These are phyloP conservation scores for Xylariales sp. DNA, from an alignment of 2,329 filamentous ascomycete species.

Conservation along the genomic window DNA sequence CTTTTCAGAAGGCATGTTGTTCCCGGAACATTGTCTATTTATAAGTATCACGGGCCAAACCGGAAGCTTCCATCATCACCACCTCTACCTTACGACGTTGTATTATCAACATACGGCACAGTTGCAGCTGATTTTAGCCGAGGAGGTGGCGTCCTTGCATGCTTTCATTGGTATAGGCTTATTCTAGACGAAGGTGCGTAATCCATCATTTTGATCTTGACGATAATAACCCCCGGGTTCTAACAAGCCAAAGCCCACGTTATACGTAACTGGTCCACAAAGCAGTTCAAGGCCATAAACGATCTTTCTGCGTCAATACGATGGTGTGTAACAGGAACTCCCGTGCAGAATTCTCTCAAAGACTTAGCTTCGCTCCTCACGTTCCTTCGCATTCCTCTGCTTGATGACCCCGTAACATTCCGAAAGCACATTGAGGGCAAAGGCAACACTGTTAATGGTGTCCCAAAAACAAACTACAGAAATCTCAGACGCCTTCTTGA, in stretches of 20 bases:
- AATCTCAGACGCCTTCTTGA: slow-evolving; percentile 39
- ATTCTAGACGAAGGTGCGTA: slow-evolving; percentile 43
- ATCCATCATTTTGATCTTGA: background rate
- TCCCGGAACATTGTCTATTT: slow-evolving; percentile 30
- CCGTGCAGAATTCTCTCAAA: slow-evolving; percentile 42
- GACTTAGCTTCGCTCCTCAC: slow-evolving; percentile 39
- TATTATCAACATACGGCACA: slow-evolving; percentile 42
- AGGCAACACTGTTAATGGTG: slow-evolving; percentile 13
- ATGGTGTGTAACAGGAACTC: slow-evolving; percentile 44
- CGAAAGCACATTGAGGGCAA: slow-evolving; percentile 33
- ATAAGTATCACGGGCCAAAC: slow-evolving; percentile 39
- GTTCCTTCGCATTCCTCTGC: slow-evolving; percentile 39
- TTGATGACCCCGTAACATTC: slow-evolving; percentile 34
- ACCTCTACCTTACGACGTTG: slow-evolving; percentile 32
- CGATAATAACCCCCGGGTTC: background rate
- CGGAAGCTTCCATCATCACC: slow-evolving; percentile 29
- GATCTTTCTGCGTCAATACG: slow-evolving; percentile 37
- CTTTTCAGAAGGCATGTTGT: slow-evolving; percentile 30
- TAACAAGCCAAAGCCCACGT: slow-evolving; percentile 30
- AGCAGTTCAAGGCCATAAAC: slow-evolving; percentile 41
- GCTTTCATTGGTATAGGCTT: slow-evolving; percentile 36
- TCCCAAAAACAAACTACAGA: slow-evolving; percentile 28
- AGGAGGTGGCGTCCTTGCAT: slow-evolving; percentile 33
- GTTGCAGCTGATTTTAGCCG: slow-evolving; percentile 37
- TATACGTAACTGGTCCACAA: slow-evolving; percentile 40